Evolutionary conservation across 441 rosid species (phyloP).

Genomic region (Corymbia citriodora): DNA sequence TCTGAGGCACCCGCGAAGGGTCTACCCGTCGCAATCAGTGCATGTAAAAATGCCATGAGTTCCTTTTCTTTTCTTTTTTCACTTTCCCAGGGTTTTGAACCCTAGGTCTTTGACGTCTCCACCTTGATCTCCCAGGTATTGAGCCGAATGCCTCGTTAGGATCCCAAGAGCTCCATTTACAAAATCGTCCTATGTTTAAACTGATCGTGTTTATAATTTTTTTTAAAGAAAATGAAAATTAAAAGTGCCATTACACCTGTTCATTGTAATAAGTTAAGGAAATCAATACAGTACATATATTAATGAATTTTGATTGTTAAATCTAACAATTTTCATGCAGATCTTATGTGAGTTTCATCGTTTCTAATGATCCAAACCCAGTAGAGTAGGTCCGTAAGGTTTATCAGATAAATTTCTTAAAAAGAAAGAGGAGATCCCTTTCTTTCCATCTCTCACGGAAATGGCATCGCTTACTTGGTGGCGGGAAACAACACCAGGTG

Average conservation of each 20-base stretch:
- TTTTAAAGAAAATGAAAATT: not conserved
- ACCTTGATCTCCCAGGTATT: not conserved
- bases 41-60: not conserved
- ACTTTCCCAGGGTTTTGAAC: not conserved
- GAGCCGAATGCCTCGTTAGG: not conserved
- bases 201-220: not conserved
- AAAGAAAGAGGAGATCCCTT: not conserved
- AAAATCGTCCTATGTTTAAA: no score
- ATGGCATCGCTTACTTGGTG: not conserved
- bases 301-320: not conserved
- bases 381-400: not conserved
- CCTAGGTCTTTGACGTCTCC: not conserved
- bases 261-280: rapidly evolving
- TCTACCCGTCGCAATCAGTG: not conserved
- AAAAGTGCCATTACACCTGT: rapidly evolving
- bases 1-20: not conserved
- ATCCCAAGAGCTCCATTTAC: not conserved
- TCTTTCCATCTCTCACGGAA: not conserved
- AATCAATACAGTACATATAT: not conserved
- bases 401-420: not conserved
- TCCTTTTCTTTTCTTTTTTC: no score
- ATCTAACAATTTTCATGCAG: not conserved
- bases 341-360: not conserved
- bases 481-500: not conserved
- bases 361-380: not conserved